A percentile compares a stretch with the other conserved stretches of the same genome.
Conservation (phyloP, 768 basidiomycete genomes). For the Stropharia rugosoannulata region DNA sequence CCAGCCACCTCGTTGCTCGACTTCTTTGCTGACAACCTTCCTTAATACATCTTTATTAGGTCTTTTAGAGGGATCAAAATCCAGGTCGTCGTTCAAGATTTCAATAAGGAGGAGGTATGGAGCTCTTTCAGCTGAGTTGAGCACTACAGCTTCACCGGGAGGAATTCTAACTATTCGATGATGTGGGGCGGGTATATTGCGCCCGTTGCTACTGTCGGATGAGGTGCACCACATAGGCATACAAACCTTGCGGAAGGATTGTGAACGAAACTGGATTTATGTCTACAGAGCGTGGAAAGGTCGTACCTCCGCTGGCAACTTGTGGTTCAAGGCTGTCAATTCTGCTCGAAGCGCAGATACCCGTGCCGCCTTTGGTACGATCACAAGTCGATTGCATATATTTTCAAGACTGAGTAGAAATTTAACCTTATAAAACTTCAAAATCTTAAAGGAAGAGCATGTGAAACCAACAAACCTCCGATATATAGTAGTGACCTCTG, state of each 20-base stretch:
- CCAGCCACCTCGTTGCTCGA: slow-evolving; percentile 56
- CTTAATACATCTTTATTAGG: slow-evolving; percentile 85
- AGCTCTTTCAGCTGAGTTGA: slow-evolving; percentile 96
- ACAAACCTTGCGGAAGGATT: slow-evolving; percentile 53
- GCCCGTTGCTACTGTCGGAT: slow-evolving; percentile 50
- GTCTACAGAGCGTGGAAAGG: background rate
- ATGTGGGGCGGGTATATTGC: slow-evolving; percentile 61
- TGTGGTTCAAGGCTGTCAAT: slow-evolving; percentile 92
- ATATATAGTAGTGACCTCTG: slow-evolving; percentile 84
- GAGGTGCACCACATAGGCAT: slow-evolving; percentile 88
- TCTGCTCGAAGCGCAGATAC: slow-evolving; percentile 97
- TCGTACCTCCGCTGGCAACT: slow-evolving; percentile 90
- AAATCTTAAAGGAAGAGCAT: slow-evolving; percentile 10
- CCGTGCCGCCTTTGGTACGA: slow-evolving; percentile 91
- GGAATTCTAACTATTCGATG: slow-evolving; percentile 97
- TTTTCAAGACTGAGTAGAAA: slow-evolving; percentile 88
- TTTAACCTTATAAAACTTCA: slow-evolving; percentile 54
- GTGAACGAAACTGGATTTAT: slow-evolving; percentile 4
- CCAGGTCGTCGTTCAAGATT: slow-evolving; percentile 84
- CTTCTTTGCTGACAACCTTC: slow-evolving; percentile 69
- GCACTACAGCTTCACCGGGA: slow-evolving; percentile 94
- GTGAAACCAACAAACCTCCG: slow-evolving; percentile 56
- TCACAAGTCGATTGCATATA: slow-evolving; percentile 87
- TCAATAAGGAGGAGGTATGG: slow-evolving; percentile 93
- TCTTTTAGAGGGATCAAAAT: slow-evolving; percentile 85